Conservation (phyloP, 495 filamentous ascomycete species). For the Tuber indicum region DNA sequence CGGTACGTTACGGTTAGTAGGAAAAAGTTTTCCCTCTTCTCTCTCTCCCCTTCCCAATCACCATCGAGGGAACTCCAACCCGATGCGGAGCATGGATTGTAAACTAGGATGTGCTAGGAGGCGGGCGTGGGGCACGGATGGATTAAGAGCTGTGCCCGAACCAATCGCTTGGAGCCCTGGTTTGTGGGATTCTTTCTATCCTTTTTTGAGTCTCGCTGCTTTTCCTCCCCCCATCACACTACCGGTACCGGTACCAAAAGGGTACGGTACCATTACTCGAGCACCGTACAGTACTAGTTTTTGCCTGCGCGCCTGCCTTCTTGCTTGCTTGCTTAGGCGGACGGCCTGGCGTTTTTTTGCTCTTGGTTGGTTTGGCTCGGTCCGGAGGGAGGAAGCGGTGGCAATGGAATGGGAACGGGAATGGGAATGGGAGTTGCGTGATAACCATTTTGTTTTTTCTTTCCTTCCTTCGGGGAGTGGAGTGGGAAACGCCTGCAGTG, state of each 20-base stretch:
- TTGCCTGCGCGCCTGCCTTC: not conserved
- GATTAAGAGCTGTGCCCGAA: conserved; percentile 20
- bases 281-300: not conserved
- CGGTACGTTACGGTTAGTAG: not conserved
- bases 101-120: not conserved
- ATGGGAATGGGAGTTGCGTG: conserved; percentile 36
- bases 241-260: too few species aligned
- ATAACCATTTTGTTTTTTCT: conserved; percentile 17
- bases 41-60: not conserved
- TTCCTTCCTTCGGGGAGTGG: not conserved
- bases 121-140: conserved; percentile 35
- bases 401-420: not conserved
- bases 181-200: conserved; percentile 19
- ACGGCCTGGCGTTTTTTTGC: not conserved
- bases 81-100: not conserved
- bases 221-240: not conserved
- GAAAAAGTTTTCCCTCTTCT: not conserved
- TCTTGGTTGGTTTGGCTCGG: conserved; percentile 5
- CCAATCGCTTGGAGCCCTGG: conserved; percentile 37
- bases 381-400: conserved; percentile 26
- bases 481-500: not conserved
- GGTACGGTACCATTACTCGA: not conserved
- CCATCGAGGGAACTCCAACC: not conserved
- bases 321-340: not conserved
- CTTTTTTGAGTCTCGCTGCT: not conserved